Percentiles rank a stretch among this genome's conserved stretches.
phyloP scores from a whole-genome alignment of 768 basidiomycete species.

The Pleurotus sapidus region DNA sequence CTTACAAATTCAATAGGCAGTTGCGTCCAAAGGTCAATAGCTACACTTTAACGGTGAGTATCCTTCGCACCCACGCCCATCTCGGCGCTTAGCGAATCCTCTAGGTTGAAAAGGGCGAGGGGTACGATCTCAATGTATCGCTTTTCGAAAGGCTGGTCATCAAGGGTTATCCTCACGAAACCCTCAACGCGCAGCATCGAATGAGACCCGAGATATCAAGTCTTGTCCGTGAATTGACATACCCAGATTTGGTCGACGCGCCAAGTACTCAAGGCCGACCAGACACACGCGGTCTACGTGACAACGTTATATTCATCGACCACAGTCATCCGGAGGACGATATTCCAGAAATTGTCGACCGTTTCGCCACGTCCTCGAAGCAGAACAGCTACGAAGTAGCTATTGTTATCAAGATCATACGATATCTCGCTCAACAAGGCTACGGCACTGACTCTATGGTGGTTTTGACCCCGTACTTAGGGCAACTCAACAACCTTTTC shows the following conservation, averaged over 20 bases:
- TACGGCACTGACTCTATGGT: conserved; percentile 61
- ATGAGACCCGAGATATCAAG: conserved; percentile 75
- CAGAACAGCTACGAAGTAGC: conserved; percentile 56
- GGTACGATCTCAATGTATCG: conserved; percentile 64
- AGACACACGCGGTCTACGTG: conserved; percentile 49
- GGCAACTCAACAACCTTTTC: conserved; percentile 54
- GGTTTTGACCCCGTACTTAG: conserved; percentile 67
- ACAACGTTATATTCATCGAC: conserved; percentile 60
- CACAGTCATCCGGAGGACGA: conserved; percentile 57
- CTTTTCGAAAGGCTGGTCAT: conserved; percentile 69
- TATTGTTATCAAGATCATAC: conserved; percentile 66
- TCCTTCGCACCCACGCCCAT: not conserved
- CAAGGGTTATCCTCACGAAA: conserved; percentile 59
- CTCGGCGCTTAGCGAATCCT: not conserved
- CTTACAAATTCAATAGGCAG: conserved; percentile 39
- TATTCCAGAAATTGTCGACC: conserved; percentile 35
- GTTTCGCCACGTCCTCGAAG: conserved; percentile 50
- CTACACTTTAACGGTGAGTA: conserved; percentile 48
- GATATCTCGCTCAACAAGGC: conserved; percentile 66
- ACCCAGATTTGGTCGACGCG: conserved; percentile 61
- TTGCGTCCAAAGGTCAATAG: conserved; percentile 71
- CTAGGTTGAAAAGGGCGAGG: conserved; percentile 57
- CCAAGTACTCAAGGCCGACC: conserved; percentile 45
- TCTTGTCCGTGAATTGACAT: conserved; percentile 59
- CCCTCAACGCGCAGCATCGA: conserved; percentile 57